phyloP scores from a whole-genome alignment of 2,329 filamentous ascomycete genomes.

The Aspergillus bombycis region DNA sequence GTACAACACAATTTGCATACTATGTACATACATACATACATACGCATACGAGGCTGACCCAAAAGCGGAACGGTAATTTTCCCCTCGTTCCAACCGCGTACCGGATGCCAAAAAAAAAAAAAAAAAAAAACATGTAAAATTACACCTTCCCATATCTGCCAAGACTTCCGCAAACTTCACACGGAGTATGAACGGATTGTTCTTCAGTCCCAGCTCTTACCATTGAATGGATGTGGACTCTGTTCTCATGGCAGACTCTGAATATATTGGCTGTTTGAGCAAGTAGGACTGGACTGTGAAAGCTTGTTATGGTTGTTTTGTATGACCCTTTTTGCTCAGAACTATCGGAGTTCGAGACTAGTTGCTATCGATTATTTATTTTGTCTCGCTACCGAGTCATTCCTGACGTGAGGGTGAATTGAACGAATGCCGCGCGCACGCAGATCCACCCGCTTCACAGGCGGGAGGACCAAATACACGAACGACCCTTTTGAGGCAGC shows the following conservation, averaged over 20 bases:
- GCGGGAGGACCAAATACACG: constrained; percentile 36
- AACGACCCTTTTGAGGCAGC: constrained; percentile 39
- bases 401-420: background rate
- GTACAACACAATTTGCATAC: too few relatives aligned
- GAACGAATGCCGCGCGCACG: constrained; percentile 31
- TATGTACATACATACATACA: too few relatives aligned
- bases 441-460: constrained; percentile 39
- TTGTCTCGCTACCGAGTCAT: background rate
- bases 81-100: background rate
- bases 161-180: background rate
- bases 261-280: too few relatives aligned
- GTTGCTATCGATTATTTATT: background rate
- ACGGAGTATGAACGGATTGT: background rate
- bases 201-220: background rate
- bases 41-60: too few relatives aligned
- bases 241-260: background rate
- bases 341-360: background rate
- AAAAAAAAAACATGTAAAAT: background rate
- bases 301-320: background rate
- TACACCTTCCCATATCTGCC: background rate
- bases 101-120: background rate
- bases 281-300: background rate
- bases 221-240: background rate
- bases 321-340: background rate
- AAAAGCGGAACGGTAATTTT: background rate